Conservation (phyloP, 257 asterid species). For the Fraxinus excelsior region DNA sequence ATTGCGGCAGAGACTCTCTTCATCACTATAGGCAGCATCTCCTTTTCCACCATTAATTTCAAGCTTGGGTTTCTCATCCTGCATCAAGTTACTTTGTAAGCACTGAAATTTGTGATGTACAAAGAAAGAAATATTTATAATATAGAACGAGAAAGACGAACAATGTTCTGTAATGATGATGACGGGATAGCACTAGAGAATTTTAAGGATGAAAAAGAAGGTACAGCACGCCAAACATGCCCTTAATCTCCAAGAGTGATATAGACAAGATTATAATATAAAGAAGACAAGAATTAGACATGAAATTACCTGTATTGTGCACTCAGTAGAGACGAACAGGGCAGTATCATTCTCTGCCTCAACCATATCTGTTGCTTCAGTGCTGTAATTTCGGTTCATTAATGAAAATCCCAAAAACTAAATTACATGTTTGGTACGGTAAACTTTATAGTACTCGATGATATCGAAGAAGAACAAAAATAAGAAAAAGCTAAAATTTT, state of each 20-base stretch:
- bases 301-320: constrained; percentile 33
- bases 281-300: constrained; percentile 12
- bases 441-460: no score
- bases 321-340: constrained; percentile 13
- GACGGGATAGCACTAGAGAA: not conserved
- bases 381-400: constrained; percentile 25
- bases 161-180: not conserved
- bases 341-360: constrained; percentile 15
- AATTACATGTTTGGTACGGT: no score
- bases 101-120: not conserved
- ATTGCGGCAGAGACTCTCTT: not conserved
- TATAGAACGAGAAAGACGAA: no score
- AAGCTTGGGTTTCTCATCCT: constrained; percentile 41
- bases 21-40: constrained; percentile 5
- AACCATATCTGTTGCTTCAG: constrained; percentile 23
- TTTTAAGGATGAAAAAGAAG: not conserved
- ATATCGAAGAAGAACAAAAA: no score
- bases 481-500: not conserved
- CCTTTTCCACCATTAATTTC: constrained; percentile 25
- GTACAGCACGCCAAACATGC: not conserved
- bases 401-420: not conserved
- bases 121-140: no score
- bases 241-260: not conserved
- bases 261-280: not conserved
- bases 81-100: constrained; percentile 20